Percentiles rank a stretch among this genome's conserved stretches.
Conservation (phyloP, 1,139 yeast genomes). For the Nematodospora anomalae region DNA sequence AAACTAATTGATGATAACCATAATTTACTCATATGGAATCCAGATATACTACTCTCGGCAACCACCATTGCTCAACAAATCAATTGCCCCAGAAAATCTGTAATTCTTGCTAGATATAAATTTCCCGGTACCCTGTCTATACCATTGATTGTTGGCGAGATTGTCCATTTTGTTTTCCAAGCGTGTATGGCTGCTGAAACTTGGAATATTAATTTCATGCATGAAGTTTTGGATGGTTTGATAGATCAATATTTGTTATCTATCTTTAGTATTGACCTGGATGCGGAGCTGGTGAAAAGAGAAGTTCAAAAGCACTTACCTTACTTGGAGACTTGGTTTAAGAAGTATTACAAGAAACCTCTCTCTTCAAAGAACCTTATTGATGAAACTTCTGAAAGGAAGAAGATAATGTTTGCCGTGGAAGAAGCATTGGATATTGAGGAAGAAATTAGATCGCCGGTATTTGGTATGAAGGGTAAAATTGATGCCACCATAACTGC, state of each 20-base stretch:
- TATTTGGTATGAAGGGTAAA: conserved; percentile 87
- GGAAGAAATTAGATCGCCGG: conserved; percentile 89
- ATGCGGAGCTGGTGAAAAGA: conserved; percentile 41
- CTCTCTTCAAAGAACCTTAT: conserved; percentile 26
- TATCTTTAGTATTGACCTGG: conserved; percentile 58
- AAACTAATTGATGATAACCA: conserved; percentile 54
- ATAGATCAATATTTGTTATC: conserved; percentile 45
- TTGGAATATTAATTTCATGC: conserved; percentile 47
- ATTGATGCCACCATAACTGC: conserved; percentile 86
- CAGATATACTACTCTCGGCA: conserved; percentile 79
- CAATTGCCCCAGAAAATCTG: conserved; percentile 69
- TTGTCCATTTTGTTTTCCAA: conserved; percentile 80
- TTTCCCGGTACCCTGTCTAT: conserved; percentile 58
- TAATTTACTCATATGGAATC: conserved; percentile 73
- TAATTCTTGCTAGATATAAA: conserved; percentile 53
- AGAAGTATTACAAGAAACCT: conserved; percentile 38
- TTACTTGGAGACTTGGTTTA: conserved; percentile 65
- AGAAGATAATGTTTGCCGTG: conserved; percentile 47
- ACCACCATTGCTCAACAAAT: conserved; percentile 79
- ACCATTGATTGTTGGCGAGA: conserved; percentile 71
- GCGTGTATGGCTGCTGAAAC: conserved; percentile 50
- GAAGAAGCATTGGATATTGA: conserved; percentile 77
- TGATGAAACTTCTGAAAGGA: conserved; percentile 39
- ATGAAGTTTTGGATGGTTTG: conserved; percentile 44
- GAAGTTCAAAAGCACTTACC: conserved; percentile 52